phyloP scores from a whole-genome alignment of 2,329 filamentous ascomycete genomes.

The Plenodomus lindquistii region DNA sequence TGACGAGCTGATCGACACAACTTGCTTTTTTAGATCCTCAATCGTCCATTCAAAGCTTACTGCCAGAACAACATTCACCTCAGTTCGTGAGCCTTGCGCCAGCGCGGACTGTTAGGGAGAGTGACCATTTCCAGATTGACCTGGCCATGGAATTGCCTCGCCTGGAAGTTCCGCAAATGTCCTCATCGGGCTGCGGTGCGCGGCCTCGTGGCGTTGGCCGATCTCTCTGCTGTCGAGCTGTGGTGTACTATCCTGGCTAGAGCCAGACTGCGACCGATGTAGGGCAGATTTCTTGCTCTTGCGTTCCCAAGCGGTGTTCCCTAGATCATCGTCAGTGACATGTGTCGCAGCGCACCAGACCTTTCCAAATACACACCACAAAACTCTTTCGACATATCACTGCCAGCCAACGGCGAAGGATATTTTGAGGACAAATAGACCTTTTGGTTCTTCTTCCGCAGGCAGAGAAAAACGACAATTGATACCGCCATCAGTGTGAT shows the following conservation, averaged over 20 bases:
- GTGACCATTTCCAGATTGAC: not conserved
- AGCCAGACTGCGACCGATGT: conserved; percentile 10
- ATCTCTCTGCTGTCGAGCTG: conserved; percentile 13
- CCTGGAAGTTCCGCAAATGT: conserved; percentile 11
- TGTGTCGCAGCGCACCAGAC: not conserved
- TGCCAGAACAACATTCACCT: too few species aligned
- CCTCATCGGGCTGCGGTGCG: not conserved
- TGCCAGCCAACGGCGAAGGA: conserved; percentile 24
- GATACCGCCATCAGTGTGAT: conserved; percentile 11
- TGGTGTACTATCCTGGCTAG: conserved; percentile 5
- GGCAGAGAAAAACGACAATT: conserved; percentile 14
- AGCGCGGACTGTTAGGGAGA: not conserved
- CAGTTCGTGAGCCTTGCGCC: too few species aligned
- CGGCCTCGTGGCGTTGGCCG: not conserved
- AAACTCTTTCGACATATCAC: conserved; percentile 29
- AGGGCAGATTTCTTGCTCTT: conserved; percentile 1
- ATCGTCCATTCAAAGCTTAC: too few species aligned
- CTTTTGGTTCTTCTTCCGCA: conserved; percentile 16
- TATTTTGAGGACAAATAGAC: conserved; percentile 26
- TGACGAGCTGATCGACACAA: too few species aligned
- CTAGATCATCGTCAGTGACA: not conserved
- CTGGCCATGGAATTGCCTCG: conserved; percentile 9
- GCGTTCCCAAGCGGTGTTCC: conserved; percentile 1
- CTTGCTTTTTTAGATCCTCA: too few species aligned
- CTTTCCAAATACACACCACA: not conserved